Conservation (phyloP, 306 rosid species). For the Vicia villosa region DNA sequence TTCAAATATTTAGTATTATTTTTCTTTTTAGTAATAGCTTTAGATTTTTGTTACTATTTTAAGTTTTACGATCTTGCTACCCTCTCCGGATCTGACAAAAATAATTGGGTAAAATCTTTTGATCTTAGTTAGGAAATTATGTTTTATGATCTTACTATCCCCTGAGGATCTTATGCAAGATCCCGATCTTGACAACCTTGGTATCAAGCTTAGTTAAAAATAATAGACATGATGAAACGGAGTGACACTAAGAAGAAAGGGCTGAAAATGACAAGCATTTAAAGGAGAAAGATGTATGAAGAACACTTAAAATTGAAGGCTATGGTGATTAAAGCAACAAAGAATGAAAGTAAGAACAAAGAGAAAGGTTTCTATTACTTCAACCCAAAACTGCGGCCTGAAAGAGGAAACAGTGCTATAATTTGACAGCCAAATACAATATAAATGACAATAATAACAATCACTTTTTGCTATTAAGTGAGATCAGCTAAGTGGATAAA, state of each 20-base stretch:
- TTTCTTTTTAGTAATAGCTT: too few species aligned
- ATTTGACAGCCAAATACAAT: neutral
- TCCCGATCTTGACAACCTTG: too few species aligned
- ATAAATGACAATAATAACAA: neutral
- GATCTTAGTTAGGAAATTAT: too few species aligned
- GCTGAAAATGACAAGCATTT: neutral
- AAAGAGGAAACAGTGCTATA: neutral
- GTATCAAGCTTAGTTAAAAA: neutral
- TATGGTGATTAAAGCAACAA: neutral
- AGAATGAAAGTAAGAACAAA: neutral
- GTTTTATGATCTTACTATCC: too few species aligned
- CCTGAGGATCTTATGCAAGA: too few species aligned
- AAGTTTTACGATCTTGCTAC: too few species aligned
- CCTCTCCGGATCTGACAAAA: too few species aligned
- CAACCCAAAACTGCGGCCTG: neutral
- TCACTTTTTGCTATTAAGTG: neutral
- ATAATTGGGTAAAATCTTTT: too few species aligned
- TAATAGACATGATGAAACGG: neutral
- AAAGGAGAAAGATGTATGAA: neutral
- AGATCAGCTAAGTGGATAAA: neutral
- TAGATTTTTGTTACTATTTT: too few species aligned
- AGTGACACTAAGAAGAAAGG: constrained; percentile 15
- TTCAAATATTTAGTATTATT: too few species aligned
- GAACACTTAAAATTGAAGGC: neutral
- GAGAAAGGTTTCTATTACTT: neutral